These are phyloP conservation scores for Dimargaris cristalligena DNA, from an alignment of 192 early-diverging fungal genomes.

Conservation along the genomic window DNA sequence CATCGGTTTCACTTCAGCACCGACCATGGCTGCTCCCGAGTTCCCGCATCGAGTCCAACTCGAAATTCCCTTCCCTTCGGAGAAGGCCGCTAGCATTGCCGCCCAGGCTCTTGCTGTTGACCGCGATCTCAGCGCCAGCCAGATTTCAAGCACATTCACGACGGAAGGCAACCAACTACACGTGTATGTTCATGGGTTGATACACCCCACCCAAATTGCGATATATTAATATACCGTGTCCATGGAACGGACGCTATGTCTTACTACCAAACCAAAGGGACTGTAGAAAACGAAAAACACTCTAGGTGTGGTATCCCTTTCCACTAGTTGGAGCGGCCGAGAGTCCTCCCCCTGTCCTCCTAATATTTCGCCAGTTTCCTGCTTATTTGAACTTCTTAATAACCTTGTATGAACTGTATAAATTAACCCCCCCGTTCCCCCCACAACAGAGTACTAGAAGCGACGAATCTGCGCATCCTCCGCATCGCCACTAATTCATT, in stretches of 20 bases:
- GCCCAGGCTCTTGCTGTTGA: constrained; percentile 23
- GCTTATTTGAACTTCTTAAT: not conserved
- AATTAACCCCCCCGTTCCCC: not conserved
- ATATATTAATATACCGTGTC: no score
- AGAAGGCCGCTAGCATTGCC: constrained; percentile 24
- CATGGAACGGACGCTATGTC: no score
- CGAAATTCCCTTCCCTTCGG: constrained; percentile 24
- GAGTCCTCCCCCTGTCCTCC: no score
- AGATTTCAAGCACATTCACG: constrained; percentile 19
- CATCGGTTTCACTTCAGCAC: not conserved
- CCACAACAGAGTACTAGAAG: constrained; percentile 20
- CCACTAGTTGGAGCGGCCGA: constrained; percentile 3
- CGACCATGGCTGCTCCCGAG: not conserved
- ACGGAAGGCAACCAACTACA: constrained; percentile 15
- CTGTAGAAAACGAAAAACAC: not conserved
- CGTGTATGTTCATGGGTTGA: constrained; percentile 23
- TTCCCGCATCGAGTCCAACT: not conserved
- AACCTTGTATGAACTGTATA: not conserved
- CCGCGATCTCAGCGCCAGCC: constrained; percentile 26
- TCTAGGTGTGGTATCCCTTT: constrained; percentile 1
- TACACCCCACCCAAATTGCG: no score
- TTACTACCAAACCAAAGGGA: not conserved
- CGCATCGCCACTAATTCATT: constrained; percentile 32
- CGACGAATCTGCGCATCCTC: constrained; percentile 20
- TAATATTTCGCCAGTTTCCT: no score